Percentiles rank a stretch among this genome's conserved stretches.
phyloP scores from a whole-genome alignment of 1,284 basidiomycete species.

The Somion occarium region DNA sequence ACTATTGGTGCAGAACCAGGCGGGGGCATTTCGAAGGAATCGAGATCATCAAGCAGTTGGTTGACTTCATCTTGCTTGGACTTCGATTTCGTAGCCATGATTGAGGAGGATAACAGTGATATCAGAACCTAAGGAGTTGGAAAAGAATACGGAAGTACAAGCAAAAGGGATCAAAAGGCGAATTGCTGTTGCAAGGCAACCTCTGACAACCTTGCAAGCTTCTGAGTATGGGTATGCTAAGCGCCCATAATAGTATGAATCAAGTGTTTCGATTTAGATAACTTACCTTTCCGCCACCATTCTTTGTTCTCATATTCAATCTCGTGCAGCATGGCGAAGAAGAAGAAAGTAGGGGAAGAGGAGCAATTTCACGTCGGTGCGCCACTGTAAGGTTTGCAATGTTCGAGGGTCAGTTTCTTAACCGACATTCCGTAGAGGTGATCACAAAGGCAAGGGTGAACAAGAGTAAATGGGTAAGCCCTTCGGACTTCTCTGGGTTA shows the following conservation, averaged over 20 bases:
- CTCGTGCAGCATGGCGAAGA: slow-evolving; percentile 1
- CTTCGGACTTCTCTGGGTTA: background rate
- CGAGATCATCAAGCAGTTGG: slow-evolving; percentile 86
- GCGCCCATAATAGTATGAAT: background rate
- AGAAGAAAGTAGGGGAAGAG: slow-evolving; percentile 1
- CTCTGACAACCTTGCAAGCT: too few relatives aligned
- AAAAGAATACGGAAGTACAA: too few relatives aligned
- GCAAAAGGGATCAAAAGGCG: too few relatives aligned
- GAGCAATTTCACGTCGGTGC: slow-evolving; percentile 51
- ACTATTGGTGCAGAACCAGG: slow-evolving; percentile 14
- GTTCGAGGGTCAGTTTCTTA: background rate
- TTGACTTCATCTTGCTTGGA: slow-evolving; percentile 88
- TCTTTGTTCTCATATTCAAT: too few relatives aligned
- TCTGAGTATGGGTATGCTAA: background rate
- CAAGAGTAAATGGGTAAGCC: slow-evolving; percentile 34
- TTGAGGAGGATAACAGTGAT: background rate
- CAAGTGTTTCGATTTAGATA: background rate
- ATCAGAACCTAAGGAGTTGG: too few relatives aligned
- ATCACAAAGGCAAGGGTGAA: slow-evolving; percentile 46
- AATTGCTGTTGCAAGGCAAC: too few relatives aligned
- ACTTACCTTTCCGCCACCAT: too few relatives aligned
- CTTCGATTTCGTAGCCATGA: slow-evolving; percentile 52
- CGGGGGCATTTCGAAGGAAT: slow-evolving; percentile 55
- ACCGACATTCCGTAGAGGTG: slow-evolving; percentile 37
- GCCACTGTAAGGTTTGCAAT: slow-evolving; percentile 13